Percentiles rank a stretch among this genome's conserved stretches.
These are phyloP conservation scores for Eremomyces bilateralis DNA, from an alignment of 495 filamentous ascomycete species.

Conservation along the genomic window DNA sequence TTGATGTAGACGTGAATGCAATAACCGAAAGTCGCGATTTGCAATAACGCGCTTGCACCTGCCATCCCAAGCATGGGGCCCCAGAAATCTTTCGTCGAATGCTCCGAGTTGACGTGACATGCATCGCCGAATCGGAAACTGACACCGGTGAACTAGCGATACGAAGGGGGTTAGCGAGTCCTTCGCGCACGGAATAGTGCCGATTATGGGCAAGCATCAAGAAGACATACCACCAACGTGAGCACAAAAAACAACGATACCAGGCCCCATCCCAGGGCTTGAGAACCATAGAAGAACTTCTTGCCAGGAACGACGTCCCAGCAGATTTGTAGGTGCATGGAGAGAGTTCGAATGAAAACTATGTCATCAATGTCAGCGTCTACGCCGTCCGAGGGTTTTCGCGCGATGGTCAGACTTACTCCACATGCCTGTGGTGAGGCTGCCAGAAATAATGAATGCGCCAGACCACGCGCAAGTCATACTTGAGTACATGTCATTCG, in stretches of 20 bases:
- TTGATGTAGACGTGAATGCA: conserved; percentile 85
- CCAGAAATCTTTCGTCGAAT: conserved; percentile 74
- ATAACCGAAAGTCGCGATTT: conserved; percentile 54
- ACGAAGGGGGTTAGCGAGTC: too few species aligned
- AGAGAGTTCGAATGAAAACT: conserved; percentile 74
- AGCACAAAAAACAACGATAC: conserved; percentile 48
- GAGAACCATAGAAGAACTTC: conserved; percentile 75
- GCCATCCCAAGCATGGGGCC: conserved; percentile 66
- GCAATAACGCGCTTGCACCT: conserved; percentile 57
- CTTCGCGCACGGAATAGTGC: too few species aligned
- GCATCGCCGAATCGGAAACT: conserved; percentile 81
- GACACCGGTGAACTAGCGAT: conserved; percentile 74
- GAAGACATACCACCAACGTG: too few species aligned
- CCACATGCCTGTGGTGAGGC: conserved; percentile 67
- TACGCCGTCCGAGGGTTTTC: neutral
- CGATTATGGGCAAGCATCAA: too few species aligned
- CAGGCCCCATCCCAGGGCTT: conserved; percentile 63
- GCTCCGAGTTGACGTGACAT: conserved; percentile 77
- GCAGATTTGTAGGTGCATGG: conserved; percentile 91
- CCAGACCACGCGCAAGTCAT: conserved; percentile 74
- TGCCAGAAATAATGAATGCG: conserved; percentile 62
- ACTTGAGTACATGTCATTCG: conserved; percentile 72
- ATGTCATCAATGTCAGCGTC: conserved; percentile 5
- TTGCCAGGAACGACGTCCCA: conserved; percentile 82
- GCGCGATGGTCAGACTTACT: conserved; percentile 21